phyloP scores from a whole-genome alignment of 2,329 filamentous ascomycete species.

The Cytospora paraplurivora region DNA sequence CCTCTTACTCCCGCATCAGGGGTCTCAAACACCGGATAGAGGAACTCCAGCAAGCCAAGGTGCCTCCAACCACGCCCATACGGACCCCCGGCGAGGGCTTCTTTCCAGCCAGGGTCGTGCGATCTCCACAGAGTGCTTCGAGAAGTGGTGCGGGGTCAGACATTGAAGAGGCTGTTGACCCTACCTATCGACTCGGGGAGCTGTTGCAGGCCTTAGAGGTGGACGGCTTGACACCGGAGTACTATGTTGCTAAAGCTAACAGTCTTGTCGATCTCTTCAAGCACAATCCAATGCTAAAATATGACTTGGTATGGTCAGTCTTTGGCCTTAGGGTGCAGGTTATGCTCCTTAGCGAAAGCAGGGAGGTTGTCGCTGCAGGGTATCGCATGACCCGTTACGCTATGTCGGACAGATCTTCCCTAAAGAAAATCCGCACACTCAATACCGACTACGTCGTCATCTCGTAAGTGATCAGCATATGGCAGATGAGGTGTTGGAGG shows the following conservation, averaged over 20 bases:
- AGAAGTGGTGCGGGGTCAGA: constrained; percentile 62
- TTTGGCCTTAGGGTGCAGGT: constrained; percentile 93
- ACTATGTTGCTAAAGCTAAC: constrained; percentile 92
- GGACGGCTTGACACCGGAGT: constrained; percentile 86
- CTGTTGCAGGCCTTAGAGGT: constrained; percentile 86
- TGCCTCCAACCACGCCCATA: constrained; percentile 55
- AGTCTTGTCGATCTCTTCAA: constrained; percentile 96
- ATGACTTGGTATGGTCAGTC: constrained; percentile 93
- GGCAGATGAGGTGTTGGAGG: too few relatives aligned
- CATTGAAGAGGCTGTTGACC: constrained; percentile 71
- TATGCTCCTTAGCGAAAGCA: constrained; percentile 93
- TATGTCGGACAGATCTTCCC: constrained; percentile 86
- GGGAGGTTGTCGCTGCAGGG: constrained; percentile 92
- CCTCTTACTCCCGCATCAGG: constrained; percentile 75
- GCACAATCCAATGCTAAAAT: constrained; percentile 87
- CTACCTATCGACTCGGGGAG: constrained; percentile 87
- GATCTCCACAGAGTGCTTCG: constrained; percentile 60
- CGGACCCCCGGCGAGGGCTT: constrained; percentile 53
- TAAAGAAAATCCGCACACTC: constrained; percentile 82
- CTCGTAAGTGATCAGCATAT: constrained; percentile 46
- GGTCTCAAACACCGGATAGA: constrained; percentile 62
- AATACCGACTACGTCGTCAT: constrained; percentile 94
- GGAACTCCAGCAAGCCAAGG: constrained; percentile 58
- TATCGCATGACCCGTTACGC: constrained; percentile 93
- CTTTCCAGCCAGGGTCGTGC: constrained; percentile 49